Evolutionary conservation across 345 rosid species (phyloP).

Genomic region (Euphorbia tirucalli): DNA sequence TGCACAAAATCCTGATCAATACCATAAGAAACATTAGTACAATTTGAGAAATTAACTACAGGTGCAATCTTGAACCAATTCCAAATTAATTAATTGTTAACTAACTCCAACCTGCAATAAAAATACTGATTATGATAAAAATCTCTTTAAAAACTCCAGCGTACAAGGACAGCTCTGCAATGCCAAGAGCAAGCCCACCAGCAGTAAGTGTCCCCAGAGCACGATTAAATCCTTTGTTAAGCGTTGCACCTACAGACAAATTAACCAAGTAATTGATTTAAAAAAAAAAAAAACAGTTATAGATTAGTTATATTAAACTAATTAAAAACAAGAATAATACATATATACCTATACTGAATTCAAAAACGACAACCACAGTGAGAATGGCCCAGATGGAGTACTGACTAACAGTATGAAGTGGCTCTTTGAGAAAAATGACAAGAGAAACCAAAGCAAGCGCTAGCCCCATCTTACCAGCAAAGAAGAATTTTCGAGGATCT

Average conservation of each 20-base stretch:
- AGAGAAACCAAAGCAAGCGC: slow-evolving; percentile 53
- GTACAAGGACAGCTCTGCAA: slow-evolving; percentile 52
- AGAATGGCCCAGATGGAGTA: slow-evolving; percentile 85
- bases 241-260: slow-evolving; percentile 62
- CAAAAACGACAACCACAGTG: slow-evolving; percentile 84
- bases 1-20: slow-evolving; percentile 57
- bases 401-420: slow-evolving; percentile 42
- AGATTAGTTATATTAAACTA: background rate
- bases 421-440: slow-evolving; percentile 56
- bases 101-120: slow-evolving; percentile 60
- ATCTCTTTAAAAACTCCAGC: slow-evolving; percentile 47
- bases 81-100: background rate
- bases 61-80: too few species aligned
- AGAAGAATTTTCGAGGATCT: slow-evolving; percentile 60
- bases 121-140: slow-evolving; percentile 54
- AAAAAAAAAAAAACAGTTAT: background rate
- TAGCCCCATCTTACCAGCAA: slow-evolving; percentile 73
- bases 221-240: slow-evolving; percentile 83
- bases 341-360: slow-evolving; percentile 65
- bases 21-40: slow-evolving; percentile 3
- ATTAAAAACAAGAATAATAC: too few species aligned
- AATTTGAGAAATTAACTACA: slow-evolving; percentile 1
- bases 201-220: slow-evolving; percentile 87
- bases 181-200: slow-evolving; percentile 73
- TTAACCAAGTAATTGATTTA: background rate